Evolutionary conservation across 176 grass and related monocot species (phyloP), one percentile per base, ranked within the genome.

Genomic region (Aegilops tauschii): DNA sequence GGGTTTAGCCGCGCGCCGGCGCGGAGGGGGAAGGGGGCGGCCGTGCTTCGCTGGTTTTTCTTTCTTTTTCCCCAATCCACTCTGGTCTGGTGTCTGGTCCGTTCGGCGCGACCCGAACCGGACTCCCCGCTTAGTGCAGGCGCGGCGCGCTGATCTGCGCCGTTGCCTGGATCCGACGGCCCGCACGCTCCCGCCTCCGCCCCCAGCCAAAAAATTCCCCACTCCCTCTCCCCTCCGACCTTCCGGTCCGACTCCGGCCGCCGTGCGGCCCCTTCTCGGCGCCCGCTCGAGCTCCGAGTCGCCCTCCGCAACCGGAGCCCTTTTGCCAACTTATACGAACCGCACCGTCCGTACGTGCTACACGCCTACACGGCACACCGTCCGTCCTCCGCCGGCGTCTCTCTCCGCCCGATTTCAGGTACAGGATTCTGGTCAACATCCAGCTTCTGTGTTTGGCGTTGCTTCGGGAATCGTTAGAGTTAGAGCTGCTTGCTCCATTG

Each of bases 1-100:
- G 79, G 63, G 75, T 84, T 88, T 87, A 72, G 86, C 86, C 66
- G 90, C 81, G 76, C 82, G 70, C 34, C 69, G 88, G 68, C 32
- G 17, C 36, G 61, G 69, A 35, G 77, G 21, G 69, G 59, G 82
- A 9, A 21, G 35, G 61, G 58, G 82, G 18, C 40, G 66, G 83
- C 21, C 59, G 4, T 62, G 69, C 31, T 1, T 32, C 39, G 35
- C 50, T 37, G 86, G 30, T 9, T 13, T 79, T 37, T 34, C 11
- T 61, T 25, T 5, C 32, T 31, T 30, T 84, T 74, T 32, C 25
- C 49, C 50, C 82, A 42, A 63, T 61, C 31, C 50, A 1, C 31
- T 27, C 54, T 45, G 8, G 4, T 16, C 14, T 50, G 47, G 3
- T 45, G 49, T 45, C 42, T 47, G 44, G 44, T 54, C 49, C 49